Base-by-base conservation (phyloP, 169 alveolate species). In the Plasmodium relictum region DNA sequence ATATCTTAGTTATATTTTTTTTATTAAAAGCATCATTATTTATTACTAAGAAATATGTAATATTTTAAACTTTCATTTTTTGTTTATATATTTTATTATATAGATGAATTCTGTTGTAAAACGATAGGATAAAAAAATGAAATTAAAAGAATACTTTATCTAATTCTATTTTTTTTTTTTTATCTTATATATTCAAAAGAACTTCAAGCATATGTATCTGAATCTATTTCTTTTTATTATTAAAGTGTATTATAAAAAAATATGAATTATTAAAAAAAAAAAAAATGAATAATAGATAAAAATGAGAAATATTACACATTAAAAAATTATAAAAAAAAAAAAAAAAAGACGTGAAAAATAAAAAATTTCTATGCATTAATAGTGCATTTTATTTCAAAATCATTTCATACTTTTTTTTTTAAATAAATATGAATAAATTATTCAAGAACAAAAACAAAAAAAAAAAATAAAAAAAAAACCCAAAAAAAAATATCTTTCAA, bases 361-460 rank as follows among this genome's bases (percentile, higher is more conserved):
- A 48, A 68, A 68, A 68, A 68, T 12, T 42, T 42, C 63, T 44
- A 68, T 68, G 62, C 76, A 68, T 41, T 65, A 14, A 65, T 10
- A 65, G 76, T 68, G 76, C 76, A 41, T 44, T 10, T 14, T 31
- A 2, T 31, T 31, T 31, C 3, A 31, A 31, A 31, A 31, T 31
- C 39, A 31, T 31, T 31, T 31, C 3, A 31, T 2, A 66, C 22
- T 66, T 66, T 14, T n/a, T 48, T 18, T 31, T 18, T 20, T 22
- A 14, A 10, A 65, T 9, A 7, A 18, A 22, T 1, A 22, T 24
- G 48, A 18, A 31, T 31, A 31, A 31, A 31, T 2, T 31, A 31
- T 31, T 31, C 39, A 31, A 31, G 39, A 31, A 31, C 39, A 2
- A 31, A 31, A 31, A 31, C 39, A 31, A 31, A 31, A 31, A 31